These are phyloP conservation scores for Umbelopsis sp. DNA, from an alignment of 192 early-diverging fungal genomes.

Conservation along the genomic window DNA sequence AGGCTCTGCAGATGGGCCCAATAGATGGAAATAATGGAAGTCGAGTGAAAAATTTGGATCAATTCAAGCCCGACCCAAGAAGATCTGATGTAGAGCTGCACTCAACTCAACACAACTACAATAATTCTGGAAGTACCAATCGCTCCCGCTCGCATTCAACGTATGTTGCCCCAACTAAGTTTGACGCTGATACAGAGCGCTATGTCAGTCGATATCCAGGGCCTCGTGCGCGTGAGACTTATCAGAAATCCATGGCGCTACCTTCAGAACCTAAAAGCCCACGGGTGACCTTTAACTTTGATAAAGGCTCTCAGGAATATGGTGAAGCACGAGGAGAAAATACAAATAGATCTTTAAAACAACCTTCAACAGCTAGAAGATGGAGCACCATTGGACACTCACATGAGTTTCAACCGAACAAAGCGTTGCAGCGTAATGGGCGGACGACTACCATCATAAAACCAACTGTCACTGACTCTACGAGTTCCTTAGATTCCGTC, in stretches of 20 bases:
- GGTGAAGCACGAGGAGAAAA: neutral
- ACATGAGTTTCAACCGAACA: neutral
- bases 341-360: neutral
- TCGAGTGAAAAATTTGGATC: too few relatives aligned
- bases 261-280: neutral
- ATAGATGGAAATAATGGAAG: too few relatives aligned
- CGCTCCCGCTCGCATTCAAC: too few relatives aligned
- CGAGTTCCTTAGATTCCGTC: neutral
- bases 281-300: slow-evolving; percentile 1
- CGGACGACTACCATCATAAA: neutral
- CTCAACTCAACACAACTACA: too few relatives aligned
- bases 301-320: neutral
- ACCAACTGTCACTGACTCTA: neutral
- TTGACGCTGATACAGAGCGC: too few relatives aligned
- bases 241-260: neutral
- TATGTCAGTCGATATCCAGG: neutral
- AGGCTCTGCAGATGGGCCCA: too few relatives aligned
- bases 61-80: too few relatives aligned
- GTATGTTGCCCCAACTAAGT: too few relatives aligned
- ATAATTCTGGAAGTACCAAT: too few relatives aligned
- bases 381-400: slow-evolving; percentile 10
- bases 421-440: neutral
- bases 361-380: neutral
- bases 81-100: too few relatives aligned
- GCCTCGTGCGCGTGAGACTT: neutral